phyloP scores from a whole-genome alignment of 108 stramenopile species.

The Skeletonema grethae region DNA sequence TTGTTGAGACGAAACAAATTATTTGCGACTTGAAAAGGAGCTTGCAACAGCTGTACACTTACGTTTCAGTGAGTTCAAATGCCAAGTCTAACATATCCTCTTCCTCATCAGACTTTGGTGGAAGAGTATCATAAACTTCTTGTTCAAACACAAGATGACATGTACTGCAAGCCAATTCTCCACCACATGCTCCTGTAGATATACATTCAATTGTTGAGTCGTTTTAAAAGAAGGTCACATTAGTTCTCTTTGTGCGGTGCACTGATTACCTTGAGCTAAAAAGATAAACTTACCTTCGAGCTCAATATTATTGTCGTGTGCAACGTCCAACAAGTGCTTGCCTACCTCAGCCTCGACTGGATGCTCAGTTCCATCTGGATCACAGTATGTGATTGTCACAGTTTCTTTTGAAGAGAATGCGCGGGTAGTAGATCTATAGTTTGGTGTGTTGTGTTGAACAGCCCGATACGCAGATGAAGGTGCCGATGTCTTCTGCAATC shows the following conservation, averaged over 20 bases:
- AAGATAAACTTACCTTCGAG: constrained; percentile 64
- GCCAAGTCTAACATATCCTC: constrained; percentile 99
- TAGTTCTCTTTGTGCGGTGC: neutral
- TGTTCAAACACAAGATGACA: constrained; percentile 95
- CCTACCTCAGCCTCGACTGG: constrained; percentile 76
- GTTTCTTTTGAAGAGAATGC: constrained; percentile 48
- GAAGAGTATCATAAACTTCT: constrained; percentile 86
- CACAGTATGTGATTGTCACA: constrained; percentile 68
- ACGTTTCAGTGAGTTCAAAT: constrained; percentile 96
- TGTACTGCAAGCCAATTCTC: constrained; percentile 86
- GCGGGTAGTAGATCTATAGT: neutral
- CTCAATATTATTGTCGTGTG: constrained; percentile 89
- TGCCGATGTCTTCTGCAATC: constrained; percentile 8
- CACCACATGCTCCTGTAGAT: constrained; percentile 75
- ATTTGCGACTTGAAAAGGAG: neutral
- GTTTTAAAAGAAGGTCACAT: neutral
- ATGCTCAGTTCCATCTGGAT: constrained; percentile 68
- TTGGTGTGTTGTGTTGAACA: neutral
- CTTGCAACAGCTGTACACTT: constrained; percentile 41
- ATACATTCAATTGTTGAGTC: constrained; percentile 9
- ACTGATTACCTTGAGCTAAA: neutral
- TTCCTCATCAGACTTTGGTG: constrained; percentile 91
- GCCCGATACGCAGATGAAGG: neutral
- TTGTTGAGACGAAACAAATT: neutral
- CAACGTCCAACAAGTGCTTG: constrained; percentile 74